These are phyloP conservation scores for Saccharomycopsis hybrid DNA, from an alignment of 1,139 yeast genomes.

Conservation along the genomic window DNA sequence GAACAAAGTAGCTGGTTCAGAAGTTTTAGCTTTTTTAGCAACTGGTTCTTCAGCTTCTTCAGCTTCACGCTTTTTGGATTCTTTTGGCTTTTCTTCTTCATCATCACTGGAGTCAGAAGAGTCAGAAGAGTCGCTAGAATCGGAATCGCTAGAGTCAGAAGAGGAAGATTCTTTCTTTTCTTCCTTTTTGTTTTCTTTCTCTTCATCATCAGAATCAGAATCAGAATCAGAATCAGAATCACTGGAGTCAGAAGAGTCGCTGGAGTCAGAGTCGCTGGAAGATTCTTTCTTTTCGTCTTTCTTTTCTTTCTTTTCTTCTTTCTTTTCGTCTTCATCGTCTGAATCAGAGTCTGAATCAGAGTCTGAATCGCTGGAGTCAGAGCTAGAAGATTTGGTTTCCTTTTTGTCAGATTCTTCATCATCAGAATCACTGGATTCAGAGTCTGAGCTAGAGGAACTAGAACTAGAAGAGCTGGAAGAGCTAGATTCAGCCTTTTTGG, in stretches of 20 bases:
- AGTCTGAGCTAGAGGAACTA: slow-evolving; percentile 2
- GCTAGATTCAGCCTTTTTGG: not conserved
- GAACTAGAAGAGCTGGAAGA: not conserved
- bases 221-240: slow-evolving; percentile 23
- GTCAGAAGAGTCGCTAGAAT: slow-evolving; percentile 24
- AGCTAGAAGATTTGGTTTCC: slow-evolving; percentile 7
- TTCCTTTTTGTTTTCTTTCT: slow-evolving; percentile 16
- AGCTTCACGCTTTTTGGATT: slow-evolving; percentile 23
- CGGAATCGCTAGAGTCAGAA: slow-evolving; percentile 28
- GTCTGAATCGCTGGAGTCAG: slow-evolving; percentile 16
- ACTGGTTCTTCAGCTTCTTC: slow-evolving; percentile 33
- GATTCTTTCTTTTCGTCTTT: slow-evolving; percentile 21
- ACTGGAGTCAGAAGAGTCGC: slow-evolving; percentile 25
- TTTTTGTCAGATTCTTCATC: slow-evolving; percentile 23
- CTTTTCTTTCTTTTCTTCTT: slow-evolving; percentile 6
- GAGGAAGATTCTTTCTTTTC: slow-evolving; percentile 24
- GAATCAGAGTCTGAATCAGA: slow-evolving; percentile 24
- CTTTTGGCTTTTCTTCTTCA: slow-evolving; percentile 23
- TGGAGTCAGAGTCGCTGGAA: slow-evolving; percentile 19
- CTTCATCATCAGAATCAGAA: slow-evolving; percentile 27
- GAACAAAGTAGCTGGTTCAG: slow-evolving; percentile 78
- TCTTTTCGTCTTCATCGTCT: slow-evolving; percentile 20
- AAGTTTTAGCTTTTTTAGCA: slow-evolving; percentile 38
- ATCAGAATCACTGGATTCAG: slow-evolving; percentile 17
- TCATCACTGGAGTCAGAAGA: slow-evolving; percentile 25